Conservation (phyloP, 805 yeast species). For the Ogataea ramenticola region DNA sequence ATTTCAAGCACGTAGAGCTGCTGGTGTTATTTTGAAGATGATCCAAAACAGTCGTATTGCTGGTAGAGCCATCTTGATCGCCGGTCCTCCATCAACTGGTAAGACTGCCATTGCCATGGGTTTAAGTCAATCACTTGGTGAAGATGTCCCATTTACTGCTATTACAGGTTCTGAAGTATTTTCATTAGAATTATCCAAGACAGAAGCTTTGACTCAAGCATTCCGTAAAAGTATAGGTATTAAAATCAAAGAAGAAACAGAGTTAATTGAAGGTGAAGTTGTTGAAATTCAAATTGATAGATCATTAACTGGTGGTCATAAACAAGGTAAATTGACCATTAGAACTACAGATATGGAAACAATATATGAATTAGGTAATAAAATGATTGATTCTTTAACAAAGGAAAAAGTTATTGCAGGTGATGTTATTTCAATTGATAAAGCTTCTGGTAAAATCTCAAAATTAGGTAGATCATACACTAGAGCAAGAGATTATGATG, state of each 20-base stretch:
- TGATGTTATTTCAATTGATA: constrained; percentile 91
- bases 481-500: constrained; percentile 95
- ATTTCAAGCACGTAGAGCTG: constrained; percentile 88
- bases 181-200: constrained; percentile 86
- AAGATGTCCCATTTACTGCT: constrained; percentile 90
- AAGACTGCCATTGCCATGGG: constrained; percentile 99
- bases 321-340: constrained; percentile 95
- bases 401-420: constrained; percentile 96
- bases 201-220: constrained; percentile 94
- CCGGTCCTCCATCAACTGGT: constrained; percentile 99
- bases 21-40: constrained; percentile 89
- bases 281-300: constrained; percentile 94
- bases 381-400: constrained; percentile 90
- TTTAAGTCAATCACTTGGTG: constrained; percentile 60
- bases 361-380: constrained; percentile 87
- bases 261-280: constrained; percentile 97
- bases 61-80: constrained; percentile 90
- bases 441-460: constrained; percentile 89
- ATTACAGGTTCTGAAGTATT: constrained; percentile 92
- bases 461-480: constrained; percentile 95
- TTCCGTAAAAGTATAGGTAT: constrained; percentile 95
- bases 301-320: constrained; percentile 93
- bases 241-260: constrained; percentile 93
- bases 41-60: constrained; percentile 92
- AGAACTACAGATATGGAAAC: constrained; percentile 99